Evolutionary conservation across 306 rosid species (phyloP), one percentile per base, ranked within the genome.

Genomic region (Prosopis cineraria): DNA sequence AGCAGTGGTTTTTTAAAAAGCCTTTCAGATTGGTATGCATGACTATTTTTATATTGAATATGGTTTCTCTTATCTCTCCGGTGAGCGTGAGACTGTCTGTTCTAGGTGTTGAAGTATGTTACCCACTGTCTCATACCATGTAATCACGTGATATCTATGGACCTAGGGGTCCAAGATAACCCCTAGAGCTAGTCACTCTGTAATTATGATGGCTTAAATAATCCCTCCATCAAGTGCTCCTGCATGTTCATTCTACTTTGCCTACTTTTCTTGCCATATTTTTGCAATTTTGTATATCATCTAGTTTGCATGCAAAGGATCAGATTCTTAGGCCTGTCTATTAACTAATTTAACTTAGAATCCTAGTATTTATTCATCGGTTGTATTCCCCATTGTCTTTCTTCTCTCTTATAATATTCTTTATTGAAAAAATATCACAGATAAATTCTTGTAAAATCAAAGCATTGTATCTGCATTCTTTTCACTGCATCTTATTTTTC

Each of bases 1-100:
- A 22, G 1, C 5, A 39, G 34, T 37, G 11, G 45, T 37, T 34
- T n/a, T 50, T 37, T 48, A 20, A 3, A 9, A 50, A 31, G 78
- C 52, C 60, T 70, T 45, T 63, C 68, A 44, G 59, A 76, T 30
- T 78, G 75, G 19, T 73, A 24, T 63, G 60, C 39, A 60, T 76
- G 63, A 29, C 43, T 34, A 53, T 53, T 53, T 34, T 67, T 47
- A 8, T 52, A 56, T 48, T 39, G 33, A 52, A 58, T 33, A n/a
- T 36, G 43, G 50, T 62, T 62, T 68, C 29, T 44, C 31, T 56
- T 31, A 56, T 30, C 19, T 80, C 69, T 47, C 59, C 72, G 56
- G 70, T 67, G 8, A 36, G 48, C 4, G 20, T 31, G 53, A 59
- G n/a, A 24, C 40, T 68, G 44, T 58, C 55, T 36, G 11, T 67